Percentiles rank a stretch among this genome's conserved stretches.
These are phyloP conservation scores for Halophytophthora polymorphica DNA, from an alignment of 352 stramenopile species.

Conservation along the genomic window DNA sequence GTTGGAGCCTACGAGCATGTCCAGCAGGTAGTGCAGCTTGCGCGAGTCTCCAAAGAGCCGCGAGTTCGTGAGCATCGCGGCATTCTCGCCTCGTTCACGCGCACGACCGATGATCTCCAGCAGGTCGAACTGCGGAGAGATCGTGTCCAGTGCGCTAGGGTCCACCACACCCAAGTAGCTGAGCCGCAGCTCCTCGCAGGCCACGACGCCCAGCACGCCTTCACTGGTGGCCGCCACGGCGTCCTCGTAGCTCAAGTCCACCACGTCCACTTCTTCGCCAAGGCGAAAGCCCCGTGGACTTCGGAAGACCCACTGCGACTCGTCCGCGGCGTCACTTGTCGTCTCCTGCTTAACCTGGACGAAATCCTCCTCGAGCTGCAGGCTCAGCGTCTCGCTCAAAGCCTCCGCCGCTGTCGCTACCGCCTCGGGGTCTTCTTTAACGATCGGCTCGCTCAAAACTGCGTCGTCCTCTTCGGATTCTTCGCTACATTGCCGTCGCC, in stretches of 20 bases:
- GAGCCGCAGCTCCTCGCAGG: slow-evolving; percentile 58
- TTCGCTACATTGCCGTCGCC: slow-evolving; percentile 11
- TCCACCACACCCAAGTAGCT: slow-evolving; percentile 69
- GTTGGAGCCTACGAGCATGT: slow-evolving; percentile 60
- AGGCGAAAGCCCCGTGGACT: slow-evolving; percentile 65
- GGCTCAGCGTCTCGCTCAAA: not conserved
- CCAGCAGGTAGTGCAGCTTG: slow-evolving; percentile 81
- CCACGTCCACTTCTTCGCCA: slow-evolving; percentile 54
- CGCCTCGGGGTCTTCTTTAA: slow-evolving; percentile 14
- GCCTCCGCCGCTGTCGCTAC: slow-evolving; percentile 2
- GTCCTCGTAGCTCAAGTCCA: slow-evolving; percentile 53
- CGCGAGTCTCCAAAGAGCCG: slow-evolving; percentile 63
- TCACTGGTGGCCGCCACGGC: slow-evolving; percentile 40
- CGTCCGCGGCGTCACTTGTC: slow-evolving; percentile 22
- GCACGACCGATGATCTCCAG: slow-evolving; percentile 74
- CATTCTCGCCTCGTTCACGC: slow-evolving; percentile 56
- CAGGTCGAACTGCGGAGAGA: slow-evolving; percentile 70
- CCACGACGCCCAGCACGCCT: slow-evolving; percentile 66
- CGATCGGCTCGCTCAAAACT: not conserved
- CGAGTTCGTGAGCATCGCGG: slow-evolving; percentile 48
- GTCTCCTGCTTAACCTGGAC: slow-evolving; percentile 19
- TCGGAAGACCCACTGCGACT: slow-evolving; percentile 48
- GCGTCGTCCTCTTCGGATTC: slow-evolving; percentile 5
- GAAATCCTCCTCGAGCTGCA: not conserved
- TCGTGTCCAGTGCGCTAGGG: slow-evolving; percentile 46